Conservation (phyloP, 192 early-diverging fungal genomes). For the Jimgerdemannia lactiflua region DNA sequence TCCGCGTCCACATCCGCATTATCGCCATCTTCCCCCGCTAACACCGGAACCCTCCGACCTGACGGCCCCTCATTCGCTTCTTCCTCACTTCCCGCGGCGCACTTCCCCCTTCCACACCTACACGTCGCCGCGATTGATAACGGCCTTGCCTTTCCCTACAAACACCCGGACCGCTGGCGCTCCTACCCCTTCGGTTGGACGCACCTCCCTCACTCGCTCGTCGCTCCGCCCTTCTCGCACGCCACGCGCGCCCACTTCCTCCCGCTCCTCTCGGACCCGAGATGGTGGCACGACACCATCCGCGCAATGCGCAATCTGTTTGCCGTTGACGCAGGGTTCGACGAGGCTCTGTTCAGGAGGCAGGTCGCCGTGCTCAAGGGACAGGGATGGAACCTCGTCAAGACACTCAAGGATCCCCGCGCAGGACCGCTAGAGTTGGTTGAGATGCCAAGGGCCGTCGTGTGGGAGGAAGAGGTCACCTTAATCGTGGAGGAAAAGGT, state of each 20-base stretch:
- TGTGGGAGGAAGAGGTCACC: constrained; percentile 48
- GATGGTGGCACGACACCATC: constrained; percentile 81
- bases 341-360: constrained; percentile 72
- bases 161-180: constrained; percentile 86
- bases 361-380: constrained; percentile 85
- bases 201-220: constrained; percentile 59
- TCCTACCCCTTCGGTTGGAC: constrained; percentile 94
- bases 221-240: constrained; percentile 63
- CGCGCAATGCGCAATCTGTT: constrained; percentile 65
- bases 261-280: constrained; percentile 59
- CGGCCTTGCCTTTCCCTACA: constrained; percentile 90
- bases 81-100: background rate
- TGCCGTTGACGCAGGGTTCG: constrained; percentile 73
- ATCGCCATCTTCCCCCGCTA: constrained; percentile 1
- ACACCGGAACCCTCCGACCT: constrained; percentile 11
- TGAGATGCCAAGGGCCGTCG: constrained; percentile 36
- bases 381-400: constrained; percentile 82
- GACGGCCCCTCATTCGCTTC: background rate
- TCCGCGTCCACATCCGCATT: no score
- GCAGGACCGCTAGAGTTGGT: constrained; percentile 53
- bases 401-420: constrained; percentile 56
- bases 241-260: constrained; percentile 67
- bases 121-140: constrained; percentile 91
- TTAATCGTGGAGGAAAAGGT: background rate
- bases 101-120: constrained; percentile 39